Evolutionary conservation across 129 eudicot genomes (phyloP).

Genomic region (Flaveria ramosissima): DNA sequence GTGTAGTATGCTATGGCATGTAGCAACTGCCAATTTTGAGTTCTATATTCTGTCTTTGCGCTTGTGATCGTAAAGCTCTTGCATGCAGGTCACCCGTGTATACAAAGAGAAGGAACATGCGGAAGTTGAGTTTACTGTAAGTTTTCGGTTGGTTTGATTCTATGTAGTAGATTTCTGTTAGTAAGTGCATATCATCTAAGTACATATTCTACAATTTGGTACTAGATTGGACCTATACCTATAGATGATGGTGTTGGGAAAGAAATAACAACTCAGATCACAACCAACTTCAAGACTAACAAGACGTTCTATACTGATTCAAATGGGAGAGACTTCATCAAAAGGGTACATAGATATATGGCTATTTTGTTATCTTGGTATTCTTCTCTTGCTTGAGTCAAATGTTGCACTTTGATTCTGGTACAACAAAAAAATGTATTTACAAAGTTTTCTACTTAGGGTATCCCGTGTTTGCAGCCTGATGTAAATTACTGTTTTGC

Average conservation of each 20-base stretch:
- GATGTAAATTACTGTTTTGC: slow-evolving; percentile 34
- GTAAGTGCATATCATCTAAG: slow-evolving; percentile 11
- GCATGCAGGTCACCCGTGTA: slow-evolving; percentile 81
- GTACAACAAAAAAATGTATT: not conserved
- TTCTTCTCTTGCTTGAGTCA: slow-evolving; percentile 9
- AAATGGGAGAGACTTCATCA: slow-evolving; percentile 90
- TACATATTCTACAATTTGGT: slow-evolving; percentile 20
- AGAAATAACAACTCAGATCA: slow-evolving; percentile 74
- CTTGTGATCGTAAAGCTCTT: slow-evolving; percentile 24
- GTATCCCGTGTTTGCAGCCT: slow-evolving; percentile 23
- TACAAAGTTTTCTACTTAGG: not conserved
- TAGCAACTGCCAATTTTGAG: slow-evolving; percentile 6
- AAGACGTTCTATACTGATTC: slow-evolving; percentile 87
- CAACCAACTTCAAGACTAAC: slow-evolving; percentile 68
- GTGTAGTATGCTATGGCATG: not conserved
- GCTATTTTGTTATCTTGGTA: not conserved
- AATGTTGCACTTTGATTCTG: slow-evolving; percentile 3
- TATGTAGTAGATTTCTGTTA: slow-evolving; percentile 4
- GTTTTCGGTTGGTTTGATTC: slow-evolving; percentile 30
- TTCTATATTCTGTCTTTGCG: slow-evolving; percentile 16
- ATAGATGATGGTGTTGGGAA: slow-evolving; percentile 88
- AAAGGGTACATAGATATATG: slow-evolving; percentile 57
- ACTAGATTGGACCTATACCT: slow-evolving; percentile 97
- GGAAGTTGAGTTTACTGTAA: slow-evolving; percentile 86
- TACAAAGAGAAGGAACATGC: slow-evolving; percentile 91